Evolutionary conservation across 164 flowering plant genomes (phyloP).

Genomic region (Echeveria elegans): DNA sequence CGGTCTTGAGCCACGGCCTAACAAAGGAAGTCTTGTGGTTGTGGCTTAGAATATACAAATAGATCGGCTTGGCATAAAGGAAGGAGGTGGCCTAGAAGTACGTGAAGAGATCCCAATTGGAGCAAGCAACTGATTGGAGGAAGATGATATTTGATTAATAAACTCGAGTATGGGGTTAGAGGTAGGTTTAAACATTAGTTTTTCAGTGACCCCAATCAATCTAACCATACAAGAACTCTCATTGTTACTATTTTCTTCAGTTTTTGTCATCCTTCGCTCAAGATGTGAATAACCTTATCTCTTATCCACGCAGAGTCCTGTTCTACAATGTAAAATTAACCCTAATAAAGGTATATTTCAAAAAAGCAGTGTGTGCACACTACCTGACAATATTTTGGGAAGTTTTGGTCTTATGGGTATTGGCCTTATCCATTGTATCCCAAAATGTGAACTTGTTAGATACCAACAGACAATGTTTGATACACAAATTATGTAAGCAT

Average conservation of each 20-base stretch:
- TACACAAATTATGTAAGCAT: neutral
- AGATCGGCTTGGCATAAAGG: neutral
- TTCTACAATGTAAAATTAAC: slow-evolving; percentile 5
- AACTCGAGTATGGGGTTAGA: neutral
- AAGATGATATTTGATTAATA: neutral
- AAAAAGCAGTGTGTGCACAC: neutral
- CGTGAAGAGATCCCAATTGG: slow-evolving; percentile 1
- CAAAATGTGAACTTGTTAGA: neutral
- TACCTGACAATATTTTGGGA: neutral
- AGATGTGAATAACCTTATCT: neutral
- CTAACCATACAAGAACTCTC: neutral
- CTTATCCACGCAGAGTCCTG: neutral
- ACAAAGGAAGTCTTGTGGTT: neutral
- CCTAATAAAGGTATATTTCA: neutral
- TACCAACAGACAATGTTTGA: neutral
- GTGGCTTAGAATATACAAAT: neutral
- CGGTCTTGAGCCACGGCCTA: slow-evolving; percentile 1
- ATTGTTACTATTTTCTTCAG: neutral
- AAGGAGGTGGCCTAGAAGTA: neutral
- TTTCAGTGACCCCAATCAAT: neutral
- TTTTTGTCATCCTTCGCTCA: neutral
- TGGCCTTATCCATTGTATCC: neutral
- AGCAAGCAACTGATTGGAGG: slow-evolving; percentile 1
- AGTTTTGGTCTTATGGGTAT: neutral
- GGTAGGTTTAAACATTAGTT: neutral